Evolutionary conservation across 306 rosid species (phyloP).

Genomic region (Lagenaria siceraria): DNA sequence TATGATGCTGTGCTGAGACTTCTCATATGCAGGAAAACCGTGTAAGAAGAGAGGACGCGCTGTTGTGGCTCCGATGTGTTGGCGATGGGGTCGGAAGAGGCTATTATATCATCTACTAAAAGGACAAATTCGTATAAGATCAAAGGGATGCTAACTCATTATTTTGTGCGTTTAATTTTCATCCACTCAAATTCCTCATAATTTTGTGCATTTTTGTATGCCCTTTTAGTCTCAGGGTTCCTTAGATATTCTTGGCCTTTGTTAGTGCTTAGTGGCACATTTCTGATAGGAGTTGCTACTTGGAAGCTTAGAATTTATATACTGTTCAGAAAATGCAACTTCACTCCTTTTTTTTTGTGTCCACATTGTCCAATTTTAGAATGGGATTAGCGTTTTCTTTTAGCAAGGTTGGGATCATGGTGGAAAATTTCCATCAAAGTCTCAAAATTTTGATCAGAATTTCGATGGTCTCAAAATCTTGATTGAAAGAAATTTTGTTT

Average conservation of each 20-base stretch:
- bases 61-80: constrained; percentile 12
- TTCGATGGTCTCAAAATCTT: too few species aligned
- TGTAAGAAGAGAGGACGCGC: neutral
- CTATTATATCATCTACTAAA: constrained; percentile 21
- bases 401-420: neutral
- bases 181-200: neutral
- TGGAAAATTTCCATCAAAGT: too few species aligned
- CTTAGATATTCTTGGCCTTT: neutral
- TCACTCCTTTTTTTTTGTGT: neutral
- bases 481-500: too few species aligned
- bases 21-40: neutral
- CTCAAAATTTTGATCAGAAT: too few species aligned
- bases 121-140: constrained; percentile 2
- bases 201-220: neutral
- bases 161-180: neutral
- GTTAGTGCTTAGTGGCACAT: neutral
- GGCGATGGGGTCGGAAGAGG: constrained; percentile 27
- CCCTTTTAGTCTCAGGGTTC: neutral
- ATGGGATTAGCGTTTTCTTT: neutral
- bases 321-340: neutral
- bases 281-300: neutral
- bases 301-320: neutral
- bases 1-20: neutral
- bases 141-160: neutral
- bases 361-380: neutral